These are phyloP conservation scores for Floccularia luteovirens DNA, from an alignment of 768 basidiomycete species.

Conservation along the genomic window DNA sequence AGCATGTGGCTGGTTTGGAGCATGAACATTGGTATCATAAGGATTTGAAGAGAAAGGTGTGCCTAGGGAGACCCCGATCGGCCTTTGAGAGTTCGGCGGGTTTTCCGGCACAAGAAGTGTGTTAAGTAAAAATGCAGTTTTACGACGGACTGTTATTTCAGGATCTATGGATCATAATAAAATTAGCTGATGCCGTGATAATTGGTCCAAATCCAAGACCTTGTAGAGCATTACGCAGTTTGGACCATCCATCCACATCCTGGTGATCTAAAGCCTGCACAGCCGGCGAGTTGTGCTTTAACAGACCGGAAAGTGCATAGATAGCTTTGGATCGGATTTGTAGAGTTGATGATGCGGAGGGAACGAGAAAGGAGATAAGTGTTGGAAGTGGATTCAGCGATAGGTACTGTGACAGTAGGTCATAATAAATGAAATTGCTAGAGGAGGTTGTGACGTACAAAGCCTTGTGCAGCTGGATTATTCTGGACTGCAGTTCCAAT, in stretches of 20 bases:
- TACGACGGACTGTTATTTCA: constrained; percentile 69
- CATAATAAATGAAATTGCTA: not conserved
- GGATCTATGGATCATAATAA: constrained; percentile 54
- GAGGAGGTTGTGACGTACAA: constrained; percentile 41
- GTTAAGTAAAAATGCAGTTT: constrained; percentile 71
- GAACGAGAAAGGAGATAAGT: constrained; percentile 53
- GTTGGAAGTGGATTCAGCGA: constrained; percentile 56
- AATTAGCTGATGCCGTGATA: not conserved
- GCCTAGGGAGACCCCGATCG: constrained; percentile 7
- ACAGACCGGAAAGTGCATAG: constrained; percentile 69
- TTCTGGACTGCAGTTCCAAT: constrained; percentile 88
- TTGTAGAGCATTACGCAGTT: constrained; percentile 49
- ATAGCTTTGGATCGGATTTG: constrained; percentile 71
- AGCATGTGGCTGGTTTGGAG: constrained; percentile 6
- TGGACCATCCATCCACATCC: constrained; percentile 54
- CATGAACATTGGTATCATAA: constrained; percentile 2
- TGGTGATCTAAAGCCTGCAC: constrained; percentile 41
- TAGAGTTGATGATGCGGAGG: constrained; percentile 38
- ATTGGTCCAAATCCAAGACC: constrained; percentile 25
- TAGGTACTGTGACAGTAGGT: constrained; percentile 41
- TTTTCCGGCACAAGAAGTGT: constrained; percentile 51
- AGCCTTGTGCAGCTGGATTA: constrained; percentile 76
- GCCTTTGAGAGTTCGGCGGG: constrained; percentile 9
- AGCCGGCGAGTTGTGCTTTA: constrained; percentile 73
- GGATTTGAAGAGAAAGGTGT: constrained; percentile 7